Evolutionary conservation across 129 eudicot species (phyloP).

Genomic region (Chrysanthemum seticuspe): DNA sequence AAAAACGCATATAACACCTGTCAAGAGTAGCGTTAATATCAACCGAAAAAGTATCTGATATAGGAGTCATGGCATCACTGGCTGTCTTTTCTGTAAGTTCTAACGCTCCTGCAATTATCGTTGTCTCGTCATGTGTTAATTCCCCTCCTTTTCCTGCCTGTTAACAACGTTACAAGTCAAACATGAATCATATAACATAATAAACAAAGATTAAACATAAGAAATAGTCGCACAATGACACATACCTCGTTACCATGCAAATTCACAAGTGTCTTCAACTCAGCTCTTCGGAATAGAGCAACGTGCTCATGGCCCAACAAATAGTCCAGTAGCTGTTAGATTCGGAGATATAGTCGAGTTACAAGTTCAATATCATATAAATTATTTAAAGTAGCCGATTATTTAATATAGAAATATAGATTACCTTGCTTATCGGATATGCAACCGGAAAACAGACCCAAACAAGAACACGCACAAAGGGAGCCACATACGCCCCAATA

Average conservation of each 20-base stretch:
- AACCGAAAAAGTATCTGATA: conserved; percentile 70
- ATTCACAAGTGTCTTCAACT: conserved; percentile 64
- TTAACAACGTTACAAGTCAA: background rate
- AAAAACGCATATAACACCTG: conserved; percentile 31
- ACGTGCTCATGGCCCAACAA: conserved; percentile 37
- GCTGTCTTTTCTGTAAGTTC: conserved; percentile 83
- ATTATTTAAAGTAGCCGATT: background rate
- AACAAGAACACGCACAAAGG: conserved; percentile 82
- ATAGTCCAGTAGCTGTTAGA: conserved; percentile 31
- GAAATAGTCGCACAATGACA: background rate
- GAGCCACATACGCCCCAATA: conserved; percentile 78
- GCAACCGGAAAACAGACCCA: conserved; percentile 90
- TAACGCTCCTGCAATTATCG: conserved; percentile 94
- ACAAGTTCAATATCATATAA: background rate
- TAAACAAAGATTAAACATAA: background rate
- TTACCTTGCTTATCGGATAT: conserved; percentile 95
- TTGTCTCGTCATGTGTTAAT: conserved; percentile 93
- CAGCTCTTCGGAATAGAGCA: conserved; percentile 40
- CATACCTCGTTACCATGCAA: conserved; percentile 49
- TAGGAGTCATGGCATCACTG: conserved; percentile 95
- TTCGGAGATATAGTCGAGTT: background rate
- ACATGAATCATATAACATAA: background rate
- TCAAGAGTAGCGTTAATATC: conserved; percentile 84
- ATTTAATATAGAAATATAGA: background rate
- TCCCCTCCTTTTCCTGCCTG: conserved; percentile 98